Evolutionary conservation across 768 basidiomycete species (phyloP).

Genomic region (Lentinula guzmanii): DNA sequence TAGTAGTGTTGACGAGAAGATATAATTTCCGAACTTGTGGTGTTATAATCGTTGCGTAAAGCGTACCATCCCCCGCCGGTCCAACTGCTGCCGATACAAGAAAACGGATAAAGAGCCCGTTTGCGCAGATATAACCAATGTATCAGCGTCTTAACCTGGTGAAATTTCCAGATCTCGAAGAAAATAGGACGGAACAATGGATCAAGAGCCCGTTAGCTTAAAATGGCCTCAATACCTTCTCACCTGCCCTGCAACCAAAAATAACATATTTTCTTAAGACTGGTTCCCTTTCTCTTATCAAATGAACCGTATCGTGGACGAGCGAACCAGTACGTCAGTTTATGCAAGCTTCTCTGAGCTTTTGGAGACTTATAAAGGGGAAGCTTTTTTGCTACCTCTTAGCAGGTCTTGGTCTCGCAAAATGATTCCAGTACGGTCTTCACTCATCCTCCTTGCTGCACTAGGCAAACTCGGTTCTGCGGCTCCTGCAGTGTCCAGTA

Average conservation of each 20-base stretch:
- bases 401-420: neutral
- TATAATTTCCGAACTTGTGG: neutral
- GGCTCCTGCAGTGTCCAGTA: constrained; percentile 9
- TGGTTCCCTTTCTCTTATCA: neutral
- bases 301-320: neutral
- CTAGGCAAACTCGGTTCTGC: constrained; percentile 9
- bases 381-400: neutral
- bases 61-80: neutral
- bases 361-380: neutral
- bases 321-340: neutral
- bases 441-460: neutral
- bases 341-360: neutral
- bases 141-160: neutral
- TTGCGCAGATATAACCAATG: neutral
- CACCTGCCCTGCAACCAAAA: neutral
- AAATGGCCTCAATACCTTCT: neutral
- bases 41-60: neutral
- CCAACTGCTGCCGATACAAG: neutral
- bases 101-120: neutral
- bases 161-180: neutral
- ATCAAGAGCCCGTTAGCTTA: neutral
- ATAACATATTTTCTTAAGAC: neutral
- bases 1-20: neutral
- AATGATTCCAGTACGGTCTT: neutral
- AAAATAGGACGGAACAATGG: neutral